Evolutionary conservation across 345 rosid genomes (phyloP).

Genomic region (Raphanus sativus): DNA sequence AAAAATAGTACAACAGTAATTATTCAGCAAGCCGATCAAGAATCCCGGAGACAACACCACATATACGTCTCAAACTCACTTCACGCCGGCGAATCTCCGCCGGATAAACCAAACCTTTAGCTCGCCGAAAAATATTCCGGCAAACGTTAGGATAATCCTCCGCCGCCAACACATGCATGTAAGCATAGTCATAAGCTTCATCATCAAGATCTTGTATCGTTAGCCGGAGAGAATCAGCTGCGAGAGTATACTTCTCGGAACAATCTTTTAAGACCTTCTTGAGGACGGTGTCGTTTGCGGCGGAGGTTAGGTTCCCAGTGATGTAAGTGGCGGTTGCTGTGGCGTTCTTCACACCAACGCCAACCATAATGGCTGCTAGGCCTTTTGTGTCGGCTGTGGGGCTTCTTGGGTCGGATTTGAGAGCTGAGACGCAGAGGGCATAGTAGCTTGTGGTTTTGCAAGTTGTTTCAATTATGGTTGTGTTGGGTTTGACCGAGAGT

Average conservation of each 20-base stretch:
- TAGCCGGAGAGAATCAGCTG: conserved; percentile 56
- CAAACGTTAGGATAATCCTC: conserved; percentile 72
- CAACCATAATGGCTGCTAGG: conserved; percentile 58
- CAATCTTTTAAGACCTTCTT: conserved; percentile 57
- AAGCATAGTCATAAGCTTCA: conserved; percentile 72
- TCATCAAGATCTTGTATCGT: conserved; percentile 48
- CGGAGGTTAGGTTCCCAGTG: conserved; percentile 38
- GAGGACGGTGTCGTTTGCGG: conserved; percentile 33
- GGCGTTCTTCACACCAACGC: conserved; percentile 61
- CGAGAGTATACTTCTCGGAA: conserved; percentile 60
- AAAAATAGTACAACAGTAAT: not conserved
- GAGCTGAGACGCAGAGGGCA: conserved; percentile 70
- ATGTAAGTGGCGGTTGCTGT: conserved; percentile 67
- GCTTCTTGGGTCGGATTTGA: conserved; percentile 64
- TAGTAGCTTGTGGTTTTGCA: conserved; percentile 70
- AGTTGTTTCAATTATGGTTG: conserved; percentile 53
- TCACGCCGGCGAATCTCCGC: conserved; percentile 61
- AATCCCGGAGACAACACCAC: conserved; percentile 68
- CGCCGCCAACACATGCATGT: conserved; percentile 65
- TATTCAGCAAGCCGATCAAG: conserved; percentile 48
- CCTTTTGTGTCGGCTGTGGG: conserved; percentile 58
- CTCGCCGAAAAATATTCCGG: conserved; percentile 54
- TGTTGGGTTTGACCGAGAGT: conserved; percentile 28
- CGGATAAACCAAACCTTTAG: conserved; percentile 53
- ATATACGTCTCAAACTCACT: conserved; percentile 62